phyloP scores from a whole-genome alignment of 768 basidiomycete species.

The Suillus weaverae region DNA sequence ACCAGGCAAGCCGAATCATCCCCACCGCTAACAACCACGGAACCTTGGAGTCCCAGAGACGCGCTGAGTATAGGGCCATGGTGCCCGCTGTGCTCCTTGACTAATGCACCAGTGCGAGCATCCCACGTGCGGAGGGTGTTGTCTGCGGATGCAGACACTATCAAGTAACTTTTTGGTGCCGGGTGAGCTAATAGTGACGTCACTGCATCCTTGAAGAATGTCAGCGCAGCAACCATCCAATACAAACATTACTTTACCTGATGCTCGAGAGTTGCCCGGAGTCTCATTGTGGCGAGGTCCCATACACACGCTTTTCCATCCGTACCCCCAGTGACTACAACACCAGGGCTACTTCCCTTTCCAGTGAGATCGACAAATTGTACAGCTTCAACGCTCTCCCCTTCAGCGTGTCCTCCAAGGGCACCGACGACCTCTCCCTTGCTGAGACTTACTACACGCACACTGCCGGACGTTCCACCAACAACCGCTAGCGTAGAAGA shows the following conservation, averaged over 20 bases:
- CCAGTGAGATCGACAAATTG: constrained; percentile 77
- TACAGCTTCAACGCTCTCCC: constrained; percentile 86
- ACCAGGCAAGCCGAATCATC: constrained; percentile 90
- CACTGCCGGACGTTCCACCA: constrained; percentile 81
- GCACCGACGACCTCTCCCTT: constrained; percentile 81
- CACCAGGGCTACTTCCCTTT: constrained; percentile 53
- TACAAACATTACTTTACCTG: constrained; percentile 48
- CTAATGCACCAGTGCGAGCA: constrained; percentile 73
- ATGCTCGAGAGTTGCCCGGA: constrained; percentile 82
- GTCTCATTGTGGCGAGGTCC: constrained; percentile 86
- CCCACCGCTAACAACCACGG: constrained; percentile 81
- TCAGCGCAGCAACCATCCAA: not conserved
- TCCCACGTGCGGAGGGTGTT: constrained; percentile 91
- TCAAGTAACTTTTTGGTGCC: constrained; percentile 67
- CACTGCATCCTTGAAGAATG: constrained; percentile 69
- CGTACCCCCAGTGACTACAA: constrained; percentile 84
- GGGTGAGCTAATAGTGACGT: constrained; percentile 79
- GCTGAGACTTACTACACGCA: constrained; percentile 83
- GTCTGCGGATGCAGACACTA: constrained; percentile 89
- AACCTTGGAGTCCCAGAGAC: constrained; percentile 67
- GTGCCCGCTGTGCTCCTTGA: constrained; percentile 85
- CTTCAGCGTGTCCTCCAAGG: constrained; percentile 81
- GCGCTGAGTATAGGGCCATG: constrained; percentile 73
- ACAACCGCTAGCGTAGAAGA: constrained; percentile 89
- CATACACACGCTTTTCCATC: constrained; percentile 95